Evolutionary conservation across 2,329 filamentous ascomycete species (phyloP).

Genomic region (Epichloe festucae): DNA sequence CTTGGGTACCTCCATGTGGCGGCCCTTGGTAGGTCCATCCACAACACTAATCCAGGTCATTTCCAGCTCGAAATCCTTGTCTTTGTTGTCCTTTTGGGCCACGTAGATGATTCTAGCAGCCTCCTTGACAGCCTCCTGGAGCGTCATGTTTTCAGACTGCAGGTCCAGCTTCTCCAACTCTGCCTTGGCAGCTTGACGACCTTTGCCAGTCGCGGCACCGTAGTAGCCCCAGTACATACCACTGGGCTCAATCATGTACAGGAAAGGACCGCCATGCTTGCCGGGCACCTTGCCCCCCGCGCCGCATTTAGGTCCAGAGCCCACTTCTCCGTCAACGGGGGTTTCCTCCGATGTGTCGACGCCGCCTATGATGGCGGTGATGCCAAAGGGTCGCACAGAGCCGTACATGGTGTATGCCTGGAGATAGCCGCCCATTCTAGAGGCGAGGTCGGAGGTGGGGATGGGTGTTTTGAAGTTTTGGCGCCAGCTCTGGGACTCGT

Average conservation of each 20-base stretch:
- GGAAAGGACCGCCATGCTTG: slow-evolving; percentile 74
- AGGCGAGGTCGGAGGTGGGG: slow-evolving; percentile 73
- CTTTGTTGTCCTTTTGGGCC: slow-evolving; percentile 97
- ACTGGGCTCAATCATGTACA: slow-evolving; percentile 99
- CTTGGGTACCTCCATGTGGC: slow-evolving; percentile 87
- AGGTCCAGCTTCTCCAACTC: slow-evolving; percentile 97
- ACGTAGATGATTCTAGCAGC: slow-evolving; percentile 95
- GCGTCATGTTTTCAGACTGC: slow-evolving; percentile 57
- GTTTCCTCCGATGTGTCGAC: slow-evolving; percentile 82
- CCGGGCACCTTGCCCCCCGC: slow-evolving; percentile 68
- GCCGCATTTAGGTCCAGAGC: slow-evolving; percentile 62
- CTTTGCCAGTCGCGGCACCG: slow-evolving; percentile 93
- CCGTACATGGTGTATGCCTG: slow-evolving; percentile 97
- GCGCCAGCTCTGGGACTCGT: slow-evolving; percentile 87
- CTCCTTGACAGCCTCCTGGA: slow-evolving; percentile 87
- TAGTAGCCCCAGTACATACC: slow-evolving; percentile 99
- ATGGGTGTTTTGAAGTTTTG: slow-evolving; percentile 91
- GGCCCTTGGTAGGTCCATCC: slow-evolving; percentile 80
- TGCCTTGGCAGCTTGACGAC: slow-evolving; percentile 89
- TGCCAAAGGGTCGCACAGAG: slow-evolving; percentile 89
- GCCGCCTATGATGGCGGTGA: slow-evolving; percentile 86
- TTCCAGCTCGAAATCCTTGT: slow-evolving; percentile 98
- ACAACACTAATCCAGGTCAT: slow-evolving; percentile 93
- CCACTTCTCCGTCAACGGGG: slow-evolving; percentile 86
- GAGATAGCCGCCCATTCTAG: slow-evolving; percentile 88